Conservation (phyloP, 1,284 basidiomycete genomes). For the Golubevia pallescens region DNA sequence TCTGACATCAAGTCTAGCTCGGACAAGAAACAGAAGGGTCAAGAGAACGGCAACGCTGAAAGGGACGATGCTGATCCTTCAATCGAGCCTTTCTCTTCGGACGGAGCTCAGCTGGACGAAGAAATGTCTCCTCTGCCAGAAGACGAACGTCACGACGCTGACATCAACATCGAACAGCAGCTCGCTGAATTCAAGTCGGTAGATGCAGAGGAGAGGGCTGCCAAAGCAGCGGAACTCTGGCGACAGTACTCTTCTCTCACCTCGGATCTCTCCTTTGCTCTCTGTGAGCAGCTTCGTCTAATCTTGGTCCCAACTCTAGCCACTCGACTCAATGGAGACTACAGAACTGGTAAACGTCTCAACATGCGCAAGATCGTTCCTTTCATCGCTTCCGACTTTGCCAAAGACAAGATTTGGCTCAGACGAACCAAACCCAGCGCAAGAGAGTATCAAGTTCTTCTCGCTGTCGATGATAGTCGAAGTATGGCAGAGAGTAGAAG, state of each 20-base stretch:
- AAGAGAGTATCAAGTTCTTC: constrained; percentile 92
- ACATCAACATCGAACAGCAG: constrained; percentile 47
- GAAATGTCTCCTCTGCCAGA: constrained; percentile 26
- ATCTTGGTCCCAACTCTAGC: constrained; percentile 94
- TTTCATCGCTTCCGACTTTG: constrained; percentile 98
- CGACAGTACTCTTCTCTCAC: constrained; percentile 87
- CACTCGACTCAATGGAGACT: constrained; percentile 93
- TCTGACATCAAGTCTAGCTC: constrained; percentile 33
- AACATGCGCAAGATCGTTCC: constrained; percentile 99
- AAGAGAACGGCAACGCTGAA: constrained; percentile 16
- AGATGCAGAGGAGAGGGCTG: constrained; percentile 70
- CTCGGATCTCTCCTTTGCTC: constrained; percentile 82
- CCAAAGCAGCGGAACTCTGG: constrained; percentile 80
- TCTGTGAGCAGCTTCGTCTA: constrained; percentile 85
- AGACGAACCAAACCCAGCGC: constrained; percentile 90
- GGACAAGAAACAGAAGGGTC: constrained; percentile 21
- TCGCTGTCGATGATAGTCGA: constrained; percentile 92
- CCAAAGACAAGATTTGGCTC: constrained; percentile 99
- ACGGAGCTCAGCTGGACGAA: neutral
- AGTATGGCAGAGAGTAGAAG: constrained; percentile 96
- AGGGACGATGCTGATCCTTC: constrained; percentile 16
- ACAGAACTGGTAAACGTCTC: constrained; percentile 93
- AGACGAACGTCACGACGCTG: constrained; percentile 32
- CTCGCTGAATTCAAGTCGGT: constrained; percentile 71
- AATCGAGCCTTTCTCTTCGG: neutral